Percentiles rank a stretch among this genome's conserved stretches.
Evolutionary conservation across 805 yeast species (phyloP).

Genomic region (Phaffomyces antillensis): DNA sequence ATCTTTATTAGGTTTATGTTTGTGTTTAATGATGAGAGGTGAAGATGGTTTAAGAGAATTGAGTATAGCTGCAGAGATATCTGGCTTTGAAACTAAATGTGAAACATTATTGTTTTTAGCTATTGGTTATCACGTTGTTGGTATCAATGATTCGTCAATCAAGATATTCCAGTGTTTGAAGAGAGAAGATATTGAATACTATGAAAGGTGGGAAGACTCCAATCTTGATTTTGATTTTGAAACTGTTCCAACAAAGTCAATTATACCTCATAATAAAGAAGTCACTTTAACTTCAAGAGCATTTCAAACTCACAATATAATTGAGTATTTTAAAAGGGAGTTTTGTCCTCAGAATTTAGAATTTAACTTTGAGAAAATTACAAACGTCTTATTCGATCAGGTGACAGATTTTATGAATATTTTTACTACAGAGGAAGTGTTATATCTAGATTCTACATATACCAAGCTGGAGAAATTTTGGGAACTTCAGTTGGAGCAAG

Average conservation of each 20-base stretch:
- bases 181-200: too few relatives aligned
- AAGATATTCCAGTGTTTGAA: neutral
- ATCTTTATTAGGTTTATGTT: constrained; percentile 1
- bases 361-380: neutral
- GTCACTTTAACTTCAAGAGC: neutral
- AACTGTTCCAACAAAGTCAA: neutral
- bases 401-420: neutral
- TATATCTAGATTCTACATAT: neutral
- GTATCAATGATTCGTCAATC: neutral
- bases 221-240: neutral
- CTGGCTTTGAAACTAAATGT: neutral
- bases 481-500: neutral
- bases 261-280: neutral
- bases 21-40: neutral
- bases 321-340: neutral
- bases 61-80: constrained; percentile 1
- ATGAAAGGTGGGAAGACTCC: too few relatives aligned
- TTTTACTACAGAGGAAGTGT: neutral
- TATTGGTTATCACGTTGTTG: neutral
- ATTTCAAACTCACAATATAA: neutral
- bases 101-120: neutral
- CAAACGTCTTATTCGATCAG: neutral
- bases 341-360: neutral
- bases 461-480: neutral
- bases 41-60: constrained; percentile 5